Conservation (phyloP, 2,329 filamentous ascomycete genomes). For the Cryphonectria japonica region DNA sequence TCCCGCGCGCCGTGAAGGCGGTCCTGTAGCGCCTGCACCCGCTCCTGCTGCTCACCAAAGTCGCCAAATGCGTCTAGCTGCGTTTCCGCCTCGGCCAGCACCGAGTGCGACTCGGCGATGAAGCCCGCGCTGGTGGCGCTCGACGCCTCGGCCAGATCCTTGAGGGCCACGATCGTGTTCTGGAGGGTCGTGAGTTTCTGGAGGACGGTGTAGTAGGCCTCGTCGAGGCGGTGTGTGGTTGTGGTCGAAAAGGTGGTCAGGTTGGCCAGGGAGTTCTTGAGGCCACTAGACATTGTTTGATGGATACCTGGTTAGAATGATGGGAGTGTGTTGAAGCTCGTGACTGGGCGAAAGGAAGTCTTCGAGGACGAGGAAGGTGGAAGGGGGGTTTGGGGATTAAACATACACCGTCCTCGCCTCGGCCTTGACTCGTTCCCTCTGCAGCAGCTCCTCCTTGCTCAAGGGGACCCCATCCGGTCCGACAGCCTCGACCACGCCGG, state of each 20-base stretch:
- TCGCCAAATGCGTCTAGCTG: conserved; percentile 65
- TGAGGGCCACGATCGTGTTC: conserved; percentile 65
- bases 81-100: conserved; percentile 62
- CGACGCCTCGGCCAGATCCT: conserved; percentile 67
- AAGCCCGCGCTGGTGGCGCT: conserved; percentile 63
- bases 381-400: conserved; percentile 21
- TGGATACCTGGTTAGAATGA: conserved; percentile 18
- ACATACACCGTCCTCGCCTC: conserved; percentile 47
- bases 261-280: conserved; percentile 55
- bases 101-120: conserved; percentile 58
- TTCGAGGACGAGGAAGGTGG: neutral
- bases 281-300: conserved; percentile 43
- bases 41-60: conserved; percentile 67
- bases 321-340: neutral
- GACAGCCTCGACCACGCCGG: conserved; percentile 33
- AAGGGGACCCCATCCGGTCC: conserved; percentile 29
- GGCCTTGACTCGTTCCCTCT: conserved; percentile 47
- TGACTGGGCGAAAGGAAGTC: neutral
- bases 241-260: conserved; percentile 64
- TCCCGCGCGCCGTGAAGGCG: conserved; percentile 64
- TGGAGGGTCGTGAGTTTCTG: conserved; percentile 69
- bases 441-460: conserved; percentile 45
- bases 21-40: conserved; percentile 63
- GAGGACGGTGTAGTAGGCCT: conserved; percentile 74
- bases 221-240: conserved; percentile 69